A percentile compares a stretch with the other conserved stretches of the same genome.
phyloP scores from a whole-genome alignment of 306 rosid species.

The Acacia confusa region DNA sequence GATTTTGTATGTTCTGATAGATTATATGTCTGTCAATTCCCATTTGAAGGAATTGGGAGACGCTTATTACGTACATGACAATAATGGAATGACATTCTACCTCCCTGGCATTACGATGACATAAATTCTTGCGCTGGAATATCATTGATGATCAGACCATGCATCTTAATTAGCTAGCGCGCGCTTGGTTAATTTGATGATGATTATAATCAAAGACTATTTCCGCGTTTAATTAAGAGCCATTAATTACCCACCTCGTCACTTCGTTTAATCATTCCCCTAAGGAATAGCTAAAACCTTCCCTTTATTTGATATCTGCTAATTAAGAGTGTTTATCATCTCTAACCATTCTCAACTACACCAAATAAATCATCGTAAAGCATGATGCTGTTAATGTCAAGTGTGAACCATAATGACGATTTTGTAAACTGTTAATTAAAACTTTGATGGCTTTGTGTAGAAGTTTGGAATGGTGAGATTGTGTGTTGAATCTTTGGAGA shows the following conservation, averaged over 20 bases:
- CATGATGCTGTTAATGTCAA: too few species aligned
- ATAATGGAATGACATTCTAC: slow-evolving; percentile 39
- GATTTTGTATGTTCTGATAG: not conserved
- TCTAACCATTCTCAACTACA: not conserved
- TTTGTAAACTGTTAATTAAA: too few species aligned
- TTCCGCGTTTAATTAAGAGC: not conserved
- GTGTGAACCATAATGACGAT: too few species aligned
- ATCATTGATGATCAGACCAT: not conserved
- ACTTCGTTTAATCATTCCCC: not conserved
- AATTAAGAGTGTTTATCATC: not conserved
- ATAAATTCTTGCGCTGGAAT: not conserved
- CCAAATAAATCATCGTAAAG: not conserved
- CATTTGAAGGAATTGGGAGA: not conserved
- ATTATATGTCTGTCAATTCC: slow-evolving; percentile 3
- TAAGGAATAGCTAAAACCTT: not conserved
- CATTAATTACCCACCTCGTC: not conserved
- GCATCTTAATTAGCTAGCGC: not conserved
- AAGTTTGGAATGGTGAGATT: too few species aligned
- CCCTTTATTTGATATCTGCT: not conserved
- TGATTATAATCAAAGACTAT: not conserved
- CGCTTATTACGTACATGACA: slow-evolving; percentile 18
- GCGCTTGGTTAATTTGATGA: not conserved
- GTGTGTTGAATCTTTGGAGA: too few species aligned
- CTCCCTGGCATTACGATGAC: slow-evolving; percentile 21
- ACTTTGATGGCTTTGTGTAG: too few species aligned